Conservation (phyloP, 2,329 filamentous ascomycete species). For the Fusarium sp. region DNA sequence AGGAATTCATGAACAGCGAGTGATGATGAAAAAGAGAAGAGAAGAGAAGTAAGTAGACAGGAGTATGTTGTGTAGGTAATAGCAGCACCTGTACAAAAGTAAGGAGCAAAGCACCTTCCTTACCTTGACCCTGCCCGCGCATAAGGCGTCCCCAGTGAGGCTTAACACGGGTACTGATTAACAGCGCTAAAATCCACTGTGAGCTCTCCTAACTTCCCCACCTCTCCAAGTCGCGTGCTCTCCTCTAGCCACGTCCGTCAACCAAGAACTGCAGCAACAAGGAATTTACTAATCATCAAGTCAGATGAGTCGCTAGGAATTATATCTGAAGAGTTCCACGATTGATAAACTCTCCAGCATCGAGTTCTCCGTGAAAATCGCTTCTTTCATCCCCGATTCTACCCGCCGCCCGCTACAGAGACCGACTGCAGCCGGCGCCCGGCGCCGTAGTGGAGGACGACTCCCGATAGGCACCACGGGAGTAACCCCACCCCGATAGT, state of each 20-base stretch:
- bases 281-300: not conserved
- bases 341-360: too few species aligned
- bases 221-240: constrained; percentile 37
- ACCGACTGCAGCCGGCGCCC: constrained; percentile 37
- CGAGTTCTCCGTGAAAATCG: not conserved
- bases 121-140: not conserved
- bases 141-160: constrained; percentile 22
- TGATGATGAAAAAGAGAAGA: not conserved
- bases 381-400: constrained; percentile 23
- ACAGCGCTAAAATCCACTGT: constrained; percentile 32
- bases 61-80: not conserved
- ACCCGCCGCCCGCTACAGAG: constrained; percentile 33
- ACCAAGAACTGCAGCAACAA: not conserved
- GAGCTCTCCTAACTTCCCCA: constrained; percentile 34
- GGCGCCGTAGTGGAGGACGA: constrained; percentile 41
- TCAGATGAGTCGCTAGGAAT: not conserved
- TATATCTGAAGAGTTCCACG: too few species aligned
- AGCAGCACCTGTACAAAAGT: too few species aligned
- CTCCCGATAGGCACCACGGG: constrained; percentile 44
- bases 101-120: constrained; percentile 4
- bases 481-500: constrained; percentile 38
- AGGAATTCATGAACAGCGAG: not conserved
- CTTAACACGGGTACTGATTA: constrained; percentile 14
- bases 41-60: not conserved
- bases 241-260: not conserved